These are phyloP conservation scores for Teratosphaeria gauchensis DNA, from an alignment of 2,329 filamentous ascomycete genomes.

Conservation along the genomic window DNA sequence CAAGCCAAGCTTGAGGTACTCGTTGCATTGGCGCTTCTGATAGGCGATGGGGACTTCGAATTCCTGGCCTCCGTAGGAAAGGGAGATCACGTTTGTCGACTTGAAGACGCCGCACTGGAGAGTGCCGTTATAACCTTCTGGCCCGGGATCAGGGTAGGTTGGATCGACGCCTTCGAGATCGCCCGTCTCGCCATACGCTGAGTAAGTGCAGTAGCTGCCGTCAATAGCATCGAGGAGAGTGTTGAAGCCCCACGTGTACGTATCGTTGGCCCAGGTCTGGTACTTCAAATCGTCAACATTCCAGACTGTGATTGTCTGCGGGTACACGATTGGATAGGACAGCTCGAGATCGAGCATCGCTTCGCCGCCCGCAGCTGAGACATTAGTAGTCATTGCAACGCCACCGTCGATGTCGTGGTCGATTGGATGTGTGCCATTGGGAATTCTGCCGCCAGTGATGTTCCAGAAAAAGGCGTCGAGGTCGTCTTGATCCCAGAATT, in stretches of 20 bases:
- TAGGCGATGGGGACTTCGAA: constrained; percentile 44
- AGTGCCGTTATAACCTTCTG: constrained; percentile 36
- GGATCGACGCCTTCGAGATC: constrained; percentile 37
- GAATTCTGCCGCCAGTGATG: constrained; percentile 14
- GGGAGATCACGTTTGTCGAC: constrained; percentile 46
- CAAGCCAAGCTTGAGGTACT: constrained; percentile 36
- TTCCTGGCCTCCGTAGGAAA: constrained; percentile 48
- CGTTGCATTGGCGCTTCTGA: constrained; percentile 34
- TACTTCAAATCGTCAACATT: constrained; percentile 39
- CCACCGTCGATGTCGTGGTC: constrained; percentile 12
- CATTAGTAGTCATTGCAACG: constrained; percentile 26
- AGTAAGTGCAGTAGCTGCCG: constrained; percentile 43
- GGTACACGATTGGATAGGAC: constrained; percentile 42
- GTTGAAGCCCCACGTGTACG: constrained; percentile 26
- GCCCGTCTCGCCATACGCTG: constrained; percentile 28
- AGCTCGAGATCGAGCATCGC: constrained; percentile 40
- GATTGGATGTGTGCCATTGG: constrained; percentile 18
- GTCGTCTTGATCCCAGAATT: constrained; percentile 37
- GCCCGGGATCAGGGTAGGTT: constrained; percentile 32
- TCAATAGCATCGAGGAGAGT: constrained; percentile 44
- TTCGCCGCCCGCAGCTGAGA: constrained; percentile 28
- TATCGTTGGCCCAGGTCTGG: constrained; percentile 24
- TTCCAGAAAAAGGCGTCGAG: constrained; percentile 33
- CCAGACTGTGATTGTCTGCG: constrained; percentile 38
- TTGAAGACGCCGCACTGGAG: constrained; percentile 37